phyloP scores from a whole-genome alignment of 116 monocot species.

The Posidonia oceanica region DNA sequence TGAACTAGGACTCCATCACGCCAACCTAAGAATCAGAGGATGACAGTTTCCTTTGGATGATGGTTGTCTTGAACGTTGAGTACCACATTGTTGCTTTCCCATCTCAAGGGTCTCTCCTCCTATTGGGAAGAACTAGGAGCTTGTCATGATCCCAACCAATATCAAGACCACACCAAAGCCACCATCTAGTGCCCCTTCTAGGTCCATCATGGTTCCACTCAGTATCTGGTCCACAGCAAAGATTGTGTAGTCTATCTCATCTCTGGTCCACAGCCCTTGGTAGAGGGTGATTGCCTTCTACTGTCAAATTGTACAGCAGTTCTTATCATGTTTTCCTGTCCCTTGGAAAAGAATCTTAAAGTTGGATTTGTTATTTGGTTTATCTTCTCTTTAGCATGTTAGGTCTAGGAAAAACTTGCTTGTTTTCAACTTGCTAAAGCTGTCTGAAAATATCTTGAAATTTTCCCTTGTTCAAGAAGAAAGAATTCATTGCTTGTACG shows the following conservation, averaged over 20 bases:
- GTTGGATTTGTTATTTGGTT: not conserved
- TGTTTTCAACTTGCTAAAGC: too few relatives aligned
- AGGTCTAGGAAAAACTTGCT: too few relatives aligned
- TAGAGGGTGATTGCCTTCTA: not conserved
- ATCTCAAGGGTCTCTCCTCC: not conserved
- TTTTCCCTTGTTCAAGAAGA: too few relatives aligned
- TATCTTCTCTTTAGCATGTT: too few relatives aligned
- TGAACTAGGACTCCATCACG: too few relatives aligned
- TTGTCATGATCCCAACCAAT: not conserved
- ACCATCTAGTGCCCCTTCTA: not conserved
- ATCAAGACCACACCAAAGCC: not conserved
- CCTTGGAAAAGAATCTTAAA: not conserved
- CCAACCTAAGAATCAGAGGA: too few relatives aligned
- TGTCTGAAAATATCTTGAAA: too few relatives aligned
- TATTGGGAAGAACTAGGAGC: not conserved
- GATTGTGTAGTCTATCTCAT: not conserved
- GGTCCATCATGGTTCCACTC: not conserved
- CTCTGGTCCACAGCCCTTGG: not conserved
- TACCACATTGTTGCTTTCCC: not conserved
- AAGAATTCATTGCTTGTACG: too few relatives aligned
- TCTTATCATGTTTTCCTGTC: not conserved
- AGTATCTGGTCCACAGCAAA: not conserved
- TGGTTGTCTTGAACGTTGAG: not conserved
- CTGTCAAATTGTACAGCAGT: not conserved
- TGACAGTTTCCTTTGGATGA: not conserved